Evolutionary conservation across 176 grass and related monocot species (phyloP).

Genomic region (Zea luxurians): DNA sequence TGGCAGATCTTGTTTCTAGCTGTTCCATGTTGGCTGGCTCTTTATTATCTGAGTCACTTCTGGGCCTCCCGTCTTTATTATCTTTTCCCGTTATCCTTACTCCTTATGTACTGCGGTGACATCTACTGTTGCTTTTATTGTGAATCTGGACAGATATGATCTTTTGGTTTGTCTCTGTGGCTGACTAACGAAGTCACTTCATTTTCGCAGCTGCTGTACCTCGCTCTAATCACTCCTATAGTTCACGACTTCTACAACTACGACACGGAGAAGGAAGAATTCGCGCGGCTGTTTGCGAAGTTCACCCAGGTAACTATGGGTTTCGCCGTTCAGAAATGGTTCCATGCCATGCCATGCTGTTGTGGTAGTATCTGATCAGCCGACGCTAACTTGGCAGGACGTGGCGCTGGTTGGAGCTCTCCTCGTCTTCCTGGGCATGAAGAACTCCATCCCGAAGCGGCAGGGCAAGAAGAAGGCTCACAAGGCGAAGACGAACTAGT

Average conservation of each 20-base stretch:
- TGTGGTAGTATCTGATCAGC: neutral
- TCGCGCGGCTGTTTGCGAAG: constrained; percentile 69
- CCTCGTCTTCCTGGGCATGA: constrained; percentile 77
- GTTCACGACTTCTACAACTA: constrained; percentile 86
- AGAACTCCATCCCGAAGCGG: constrained; percentile 62
- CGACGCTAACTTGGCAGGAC: constrained; percentile 36
- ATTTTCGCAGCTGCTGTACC: constrained; percentile 47
- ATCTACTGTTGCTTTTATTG: neutral
- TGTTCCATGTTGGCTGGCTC: too few relatives aligned
- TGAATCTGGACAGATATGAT: neutral
- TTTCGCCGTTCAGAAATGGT: neutral
- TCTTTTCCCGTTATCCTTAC: neutral
- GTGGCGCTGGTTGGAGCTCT: constrained; percentile 59
- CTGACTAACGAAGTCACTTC: neutral
- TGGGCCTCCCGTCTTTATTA: neutral
- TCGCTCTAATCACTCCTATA: constrained; percentile 59
- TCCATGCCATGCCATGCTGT: neutral
- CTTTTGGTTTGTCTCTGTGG: neutral
- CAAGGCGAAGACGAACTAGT: constrained; percentile 60
- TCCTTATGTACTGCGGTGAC: neutral
- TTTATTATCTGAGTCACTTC: too few relatives aligned
- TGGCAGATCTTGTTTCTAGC: neutral
- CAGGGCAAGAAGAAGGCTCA: constrained; percentile 62
- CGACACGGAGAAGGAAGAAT: constrained; percentile 67
- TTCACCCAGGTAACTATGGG: constrained; percentile 54